A percentile compares a stretch with the other conserved stretches of the same genome.
Evolutionary conservation across 2,329 filamentous ascomycete genomes (phyloP).

Genomic region (Ustilaginoidea virens): DNA sequence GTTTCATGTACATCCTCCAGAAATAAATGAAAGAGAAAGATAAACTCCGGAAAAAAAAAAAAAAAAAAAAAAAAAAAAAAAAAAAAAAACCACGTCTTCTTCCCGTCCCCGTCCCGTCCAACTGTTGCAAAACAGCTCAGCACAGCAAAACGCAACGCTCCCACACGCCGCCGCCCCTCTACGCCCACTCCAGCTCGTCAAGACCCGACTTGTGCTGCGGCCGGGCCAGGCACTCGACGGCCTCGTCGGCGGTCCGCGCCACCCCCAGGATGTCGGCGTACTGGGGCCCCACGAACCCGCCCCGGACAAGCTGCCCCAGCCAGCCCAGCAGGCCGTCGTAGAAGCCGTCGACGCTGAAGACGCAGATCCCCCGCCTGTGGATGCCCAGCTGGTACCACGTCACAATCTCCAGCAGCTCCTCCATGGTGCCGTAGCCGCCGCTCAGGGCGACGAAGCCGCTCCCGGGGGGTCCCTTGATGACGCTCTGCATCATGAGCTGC

Average conservation of each 20-base stretch:
- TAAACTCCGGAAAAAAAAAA: too few relatives aligned
- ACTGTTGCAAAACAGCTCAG: too few relatives aligned
- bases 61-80: too few relatives aligned
- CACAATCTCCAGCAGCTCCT: conserved; percentile 78
- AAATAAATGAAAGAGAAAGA: too few relatives aligned
- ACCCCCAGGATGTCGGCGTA: conserved; percentile 1
- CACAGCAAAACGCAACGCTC: too few relatives aligned
- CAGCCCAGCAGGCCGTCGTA: conserved; percentile 74
- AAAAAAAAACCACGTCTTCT: too few relatives aligned
- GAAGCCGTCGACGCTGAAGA: conserved; percentile 78
- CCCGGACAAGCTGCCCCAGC: conserved; percentile 57
- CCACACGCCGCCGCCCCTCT: too few relatives aligned
- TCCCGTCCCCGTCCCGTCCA: too few relatives aligned
- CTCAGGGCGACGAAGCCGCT: conserved; percentile 79
- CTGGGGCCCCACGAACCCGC: conserved; percentile 50
- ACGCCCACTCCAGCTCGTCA: conserved; percentile 1
- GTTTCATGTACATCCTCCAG: too few relatives aligned
- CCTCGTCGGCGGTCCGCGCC: not conserved
- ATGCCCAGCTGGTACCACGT: conserved; percentile 96
- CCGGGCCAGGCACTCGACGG: not conserved
- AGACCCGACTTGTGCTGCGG: not conserved
- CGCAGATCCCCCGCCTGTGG: conserved; percentile 58
- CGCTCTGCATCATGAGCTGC: conserved; percentile 75
- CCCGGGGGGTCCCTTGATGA: conserved; percentile 66
- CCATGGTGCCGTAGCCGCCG: conserved; percentile 84